Evolutionary conservation across 1,284 basidiomycete species (phyloP), one percentile per base, ranked within the genome.

Genomic region (Ganoderma boninense): DNA sequence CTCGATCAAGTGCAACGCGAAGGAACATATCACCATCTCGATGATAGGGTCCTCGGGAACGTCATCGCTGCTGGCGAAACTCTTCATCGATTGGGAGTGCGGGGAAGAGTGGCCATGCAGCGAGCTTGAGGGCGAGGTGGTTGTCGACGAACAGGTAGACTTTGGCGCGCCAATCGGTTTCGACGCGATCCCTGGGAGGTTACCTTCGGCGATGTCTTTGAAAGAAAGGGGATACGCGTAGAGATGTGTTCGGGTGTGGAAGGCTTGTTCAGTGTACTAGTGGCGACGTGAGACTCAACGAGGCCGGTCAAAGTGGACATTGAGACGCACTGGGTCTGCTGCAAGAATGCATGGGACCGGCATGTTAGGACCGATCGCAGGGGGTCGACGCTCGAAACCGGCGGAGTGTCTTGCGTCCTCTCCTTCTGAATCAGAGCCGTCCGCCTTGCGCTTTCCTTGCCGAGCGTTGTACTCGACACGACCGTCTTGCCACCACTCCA

Each of bases 11-110:
- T 94, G 92, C 42, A 93, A 78, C 5, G 92, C 92, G 73, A 93
- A 93, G 1, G 91, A 92, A 74, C 91, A 92, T 35, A 93, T 80
- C 20, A 90, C 86, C 79, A 93, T 85, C 73, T 93, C 91, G 61
- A 90, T 79, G 40, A 69, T 62, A 29, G 69, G 43, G 46, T 74
- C 68, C 44, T 20, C 40, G 29, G 61, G 35, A 65, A 40, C 38
- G 38, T 52, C 35, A 6, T 57, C 23, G 62, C 42, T 59, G 64
- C 40, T 46, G 29, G 40, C 56, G 35, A 60, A n/a, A 60, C 46
- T 62, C 61, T 64, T 69, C n/a, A 65, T 43, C 56, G 70, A 52
- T 1, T 56, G 52, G 46, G 52, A 14, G n/a, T 52, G 35, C 20
- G 18, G 8, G 54, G 35, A 16, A 35, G 70, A 46, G 59, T 68